phyloP scores from a whole-genome alignment of 2,329 filamentous ascomycete species.

The Harringtonia lauricola region DNA sequence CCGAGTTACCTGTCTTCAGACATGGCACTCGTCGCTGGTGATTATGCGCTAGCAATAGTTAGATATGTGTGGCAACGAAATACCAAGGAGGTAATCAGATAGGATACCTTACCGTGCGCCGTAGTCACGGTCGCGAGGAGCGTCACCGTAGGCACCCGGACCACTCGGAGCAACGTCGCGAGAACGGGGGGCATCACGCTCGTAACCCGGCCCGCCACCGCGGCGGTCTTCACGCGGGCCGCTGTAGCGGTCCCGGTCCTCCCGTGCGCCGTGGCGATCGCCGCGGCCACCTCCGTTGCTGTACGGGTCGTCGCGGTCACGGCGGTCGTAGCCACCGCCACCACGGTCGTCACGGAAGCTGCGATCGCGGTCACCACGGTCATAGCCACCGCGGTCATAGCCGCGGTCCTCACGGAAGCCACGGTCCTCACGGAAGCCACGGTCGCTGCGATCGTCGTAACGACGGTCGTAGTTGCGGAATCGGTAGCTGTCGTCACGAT shows the following conservation, averaged over 20 bases:
- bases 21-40: background rate
- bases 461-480: slow-evolving; percentile 26
- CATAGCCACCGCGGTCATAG: slow-evolving; percentile 30
- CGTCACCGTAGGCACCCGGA: slow-evolving; percentile 28
- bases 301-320: slow-evolving; percentile 31
- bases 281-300: slow-evolving; percentile 28
- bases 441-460: slow-evolving; percentile 9
- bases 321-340: slow-evolving; percentile 41
- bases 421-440: slow-evolving; percentile 20
- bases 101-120: slow-evolving; percentile 23
- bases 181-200: slow-evolving; percentile 14
- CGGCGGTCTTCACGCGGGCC: slow-evolving; percentile 21
- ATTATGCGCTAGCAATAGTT: background rate
- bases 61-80: no score
- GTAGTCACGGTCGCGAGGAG: slow-evolving; percentile 32
- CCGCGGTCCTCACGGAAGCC: slow-evolving; percentile 35
- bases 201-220: slow-evolving; percentile 21
- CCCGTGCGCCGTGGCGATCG: slow-evolving; percentile 34
- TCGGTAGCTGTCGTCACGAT: slow-evolving; percentile 24
- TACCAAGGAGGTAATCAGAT: background rate
- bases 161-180: slow-evolving; percentile 18
- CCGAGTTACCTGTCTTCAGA: background rate
- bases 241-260: slow-evolving; percentile 32
- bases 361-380: slow-evolving; percentile 42
- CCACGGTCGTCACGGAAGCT: slow-evolving; percentile 43